Conservation (phyloP, 2,329 filamentous ascomycete genomes). For the Herpomyces periplanetae region DNA sequence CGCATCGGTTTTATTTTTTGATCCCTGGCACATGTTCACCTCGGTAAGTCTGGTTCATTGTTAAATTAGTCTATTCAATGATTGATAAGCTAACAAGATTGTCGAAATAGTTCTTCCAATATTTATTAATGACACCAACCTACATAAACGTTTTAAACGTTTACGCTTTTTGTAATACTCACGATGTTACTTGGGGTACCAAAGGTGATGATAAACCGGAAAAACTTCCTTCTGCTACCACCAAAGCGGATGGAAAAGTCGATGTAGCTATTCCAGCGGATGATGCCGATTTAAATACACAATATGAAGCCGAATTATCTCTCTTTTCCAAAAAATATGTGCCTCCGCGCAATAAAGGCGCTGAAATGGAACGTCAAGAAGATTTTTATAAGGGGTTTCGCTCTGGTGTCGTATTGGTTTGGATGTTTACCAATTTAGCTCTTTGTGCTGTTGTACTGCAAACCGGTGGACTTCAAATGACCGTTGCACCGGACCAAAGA, state of each 20-base stretch:
- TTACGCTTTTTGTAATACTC: conserved; percentile 92
- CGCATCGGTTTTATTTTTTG: conserved; percentile 67
- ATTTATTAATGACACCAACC: conserved; percentile 67
- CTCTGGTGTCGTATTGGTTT: conserved; percentile 55
- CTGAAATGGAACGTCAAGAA: conserved; percentile 47
- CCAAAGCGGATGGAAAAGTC: conserved; percentile 78
- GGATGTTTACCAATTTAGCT: conserved; percentile 87
- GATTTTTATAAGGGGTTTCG: conserved; percentile 95
- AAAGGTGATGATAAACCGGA: conserved; percentile 91
- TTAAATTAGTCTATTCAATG: conserved; percentile 1
- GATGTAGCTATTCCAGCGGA: conserved; percentile 54
- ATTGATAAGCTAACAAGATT: conserved; percentile 2
- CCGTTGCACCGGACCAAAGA: conserved; percentile 6
- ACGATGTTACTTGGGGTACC: conserved; percentile 90
- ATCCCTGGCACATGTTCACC: conserved; percentile 98
- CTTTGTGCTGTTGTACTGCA: conserved; percentile 54
- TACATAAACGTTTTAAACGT: conserved; percentile 98
- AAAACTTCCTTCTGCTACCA: conserved; percentile 48
- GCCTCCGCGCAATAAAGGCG: conserved; percentile 21
- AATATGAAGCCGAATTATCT: conserved; percentile 51
- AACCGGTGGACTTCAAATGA: conserved; percentile 31
- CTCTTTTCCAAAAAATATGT: conserved; percentile 34
- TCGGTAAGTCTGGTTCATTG: conserved; percentile 12
- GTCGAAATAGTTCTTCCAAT: conserved; percentile 60
- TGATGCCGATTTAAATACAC: conserved; percentile 68